Evolutionary conservation across 2,329 filamentous ascomycete genomes (phyloP).

Genomic region (Paecilomyces dactylethromorphus): DNA sequence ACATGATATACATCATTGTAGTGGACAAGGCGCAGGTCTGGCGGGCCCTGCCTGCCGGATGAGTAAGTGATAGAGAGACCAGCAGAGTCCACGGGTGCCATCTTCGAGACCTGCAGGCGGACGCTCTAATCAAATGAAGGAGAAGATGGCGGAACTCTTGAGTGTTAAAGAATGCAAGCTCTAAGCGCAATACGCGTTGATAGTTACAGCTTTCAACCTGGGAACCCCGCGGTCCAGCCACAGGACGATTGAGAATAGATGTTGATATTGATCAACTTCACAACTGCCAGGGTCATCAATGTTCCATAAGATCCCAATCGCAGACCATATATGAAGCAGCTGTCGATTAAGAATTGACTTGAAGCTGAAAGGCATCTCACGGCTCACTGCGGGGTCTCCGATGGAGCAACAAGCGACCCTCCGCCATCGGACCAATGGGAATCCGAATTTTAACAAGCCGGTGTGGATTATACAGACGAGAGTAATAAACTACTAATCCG

Average conservation of each 20-base stretch:
- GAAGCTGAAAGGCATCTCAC: neutral
- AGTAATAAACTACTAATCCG: no score
- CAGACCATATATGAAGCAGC: no score
- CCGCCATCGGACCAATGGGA: neutral
- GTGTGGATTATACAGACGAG: neutral
- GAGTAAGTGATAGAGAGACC: conserved; percentile 37
- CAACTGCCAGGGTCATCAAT: neutral
- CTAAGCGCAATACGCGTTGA: neutral
- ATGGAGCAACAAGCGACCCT: neutral
- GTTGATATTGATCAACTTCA: neutral
- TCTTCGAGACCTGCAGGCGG: neutral
- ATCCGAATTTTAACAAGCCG: neutral
- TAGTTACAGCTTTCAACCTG: neutral
- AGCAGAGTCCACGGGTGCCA: conserved; percentile 17
- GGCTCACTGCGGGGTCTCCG: neutral
- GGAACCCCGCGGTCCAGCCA: neutral
- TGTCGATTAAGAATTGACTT: neutral
- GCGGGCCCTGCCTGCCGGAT: conserved; percentile 41
- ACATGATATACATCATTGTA: conserved; percentile 95
- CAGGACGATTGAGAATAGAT: neutral
- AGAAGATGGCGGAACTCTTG: neutral
- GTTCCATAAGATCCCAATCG: neutral
- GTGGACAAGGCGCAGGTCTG: conserved; percentile 75
- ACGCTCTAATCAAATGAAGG: neutral
- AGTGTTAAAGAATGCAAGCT: neutral